Evolutionary conservation across 495 filamentous ascomycete genomes (phyloP).

Genomic region (Lichenothelia convexa): DNA sequence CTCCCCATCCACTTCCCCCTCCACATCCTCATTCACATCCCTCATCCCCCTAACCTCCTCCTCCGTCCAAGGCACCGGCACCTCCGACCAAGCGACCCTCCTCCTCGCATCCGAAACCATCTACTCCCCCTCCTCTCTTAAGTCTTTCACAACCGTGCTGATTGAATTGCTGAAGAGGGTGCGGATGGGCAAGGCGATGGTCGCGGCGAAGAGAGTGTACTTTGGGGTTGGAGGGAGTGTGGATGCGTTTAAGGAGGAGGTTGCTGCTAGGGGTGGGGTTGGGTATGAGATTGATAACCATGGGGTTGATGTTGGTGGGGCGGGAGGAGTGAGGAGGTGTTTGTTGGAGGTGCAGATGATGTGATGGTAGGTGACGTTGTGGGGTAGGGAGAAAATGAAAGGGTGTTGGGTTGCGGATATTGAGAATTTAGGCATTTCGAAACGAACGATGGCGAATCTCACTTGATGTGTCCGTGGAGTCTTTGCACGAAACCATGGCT

Average conservation of each 20-base stretch:
- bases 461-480: too few species aligned
- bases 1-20: too few species aligned
- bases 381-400: too few species aligned
- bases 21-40: conserved; percentile 14
- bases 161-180: conserved; percentile 41
- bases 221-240: conserved; percentile 93
- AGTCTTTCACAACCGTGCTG: conserved; percentile 56
- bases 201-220: conserved; percentile 86
- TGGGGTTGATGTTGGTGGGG: conserved; percentile 29
- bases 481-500: too few species aligned
- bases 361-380: too few species aligned
- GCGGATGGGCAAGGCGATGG: conserved; percentile 41
- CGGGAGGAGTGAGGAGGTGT: conserved; percentile 20
- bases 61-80: too few species aligned
- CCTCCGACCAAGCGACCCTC: conserved; percentile 24
- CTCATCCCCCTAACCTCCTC: conserved; percentile 12
- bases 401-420: too few species aligned
- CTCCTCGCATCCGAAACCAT: conserved; percentile 88
- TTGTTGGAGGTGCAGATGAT: conserved; percentile 27
- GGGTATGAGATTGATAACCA: conserved; percentile 29
- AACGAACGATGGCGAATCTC: too few species aligned
- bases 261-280: conserved; percentile 34
- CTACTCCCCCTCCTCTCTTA: conserved; percentile 63
- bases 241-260: conserved; percentile 59
- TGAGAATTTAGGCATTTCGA: too few species aligned